A percentile compares a stretch with the other conserved stretches of the same genome.
Evolutionary conservation across 2,329 filamentous ascomycete genomes (phyloP).

Genomic region (Aspergillus sp.): DNA sequence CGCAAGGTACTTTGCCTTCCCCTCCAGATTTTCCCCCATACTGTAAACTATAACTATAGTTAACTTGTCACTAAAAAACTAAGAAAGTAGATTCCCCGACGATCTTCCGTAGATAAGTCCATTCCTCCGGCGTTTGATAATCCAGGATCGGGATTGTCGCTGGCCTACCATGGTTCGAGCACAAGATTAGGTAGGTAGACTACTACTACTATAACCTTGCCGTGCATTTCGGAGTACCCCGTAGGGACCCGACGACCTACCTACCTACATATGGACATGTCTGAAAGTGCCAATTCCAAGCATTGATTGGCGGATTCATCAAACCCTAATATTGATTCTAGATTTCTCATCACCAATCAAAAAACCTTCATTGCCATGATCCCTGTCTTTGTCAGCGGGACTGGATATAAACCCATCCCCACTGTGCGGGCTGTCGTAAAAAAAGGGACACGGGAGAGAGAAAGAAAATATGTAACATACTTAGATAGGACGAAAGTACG

Average conservation of each 20-base stretch:
- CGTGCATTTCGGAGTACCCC: neutral
- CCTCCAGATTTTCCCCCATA: no score
- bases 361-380: neutral
- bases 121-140: neutral
- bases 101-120: slow-evolving; percentile 10
- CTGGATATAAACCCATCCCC: neutral
- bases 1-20: neutral
- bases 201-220: no score
- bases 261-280: no score
- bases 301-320: neutral
- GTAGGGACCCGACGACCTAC: neutral
- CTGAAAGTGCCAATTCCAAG: no score
- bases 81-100: slow-evolving; percentile 1
- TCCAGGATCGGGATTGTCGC: slow-evolving; percentile 1
- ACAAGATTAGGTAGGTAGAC: no score
- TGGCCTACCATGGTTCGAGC: neutral
- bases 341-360: neutral
- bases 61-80: no score
- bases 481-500: neutral
- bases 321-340: neutral
- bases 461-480: no score
- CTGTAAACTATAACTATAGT: no score
- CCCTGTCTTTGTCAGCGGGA: neutral
- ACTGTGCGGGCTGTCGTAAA: neutral
- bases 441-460: neutral